Conservation (phyloP, 169 alveolate species). For the Babesia gibsoni region DNA sequence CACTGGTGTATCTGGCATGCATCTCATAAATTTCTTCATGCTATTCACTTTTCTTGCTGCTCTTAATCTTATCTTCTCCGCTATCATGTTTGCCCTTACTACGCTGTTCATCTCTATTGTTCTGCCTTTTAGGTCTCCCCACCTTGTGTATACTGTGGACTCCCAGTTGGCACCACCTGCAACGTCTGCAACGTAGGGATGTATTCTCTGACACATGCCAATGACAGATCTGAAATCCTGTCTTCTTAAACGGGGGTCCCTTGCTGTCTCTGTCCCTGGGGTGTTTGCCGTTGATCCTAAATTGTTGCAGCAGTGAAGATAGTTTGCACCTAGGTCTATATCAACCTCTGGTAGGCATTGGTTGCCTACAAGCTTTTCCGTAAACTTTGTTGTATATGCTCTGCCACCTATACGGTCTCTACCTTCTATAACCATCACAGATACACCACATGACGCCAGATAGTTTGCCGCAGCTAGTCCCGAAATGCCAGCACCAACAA, state of each 20-base stretch:
- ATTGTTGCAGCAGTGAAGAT: slow-evolving; percentile 70
- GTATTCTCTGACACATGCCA: slow-evolving; percentile 50
- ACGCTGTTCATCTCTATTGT: slow-evolving; percentile 54
- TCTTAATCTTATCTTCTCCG: slow-evolving; percentile 67
- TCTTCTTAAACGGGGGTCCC: slow-evolving; percentile 66
- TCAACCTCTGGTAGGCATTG: slow-evolving; percentile 46
- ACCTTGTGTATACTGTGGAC: slow-evolving; percentile 69
- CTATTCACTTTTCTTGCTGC: slow-evolving; percentile 62
- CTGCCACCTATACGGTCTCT: slow-evolving; percentile 76
- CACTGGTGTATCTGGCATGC: neutral
- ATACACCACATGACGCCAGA: slow-evolving; percentile 60
- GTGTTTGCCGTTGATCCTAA: neutral
- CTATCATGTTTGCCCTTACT: slow-evolving; percentile 66
- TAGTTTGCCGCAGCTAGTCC: slow-evolving; percentile 75
- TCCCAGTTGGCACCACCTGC: slow-evolving; percentile 78
- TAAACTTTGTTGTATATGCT: slow-evolving; percentile 64
- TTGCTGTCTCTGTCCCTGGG: slow-evolving; percentile 16
- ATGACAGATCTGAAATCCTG: slow-evolving; percentile 60
- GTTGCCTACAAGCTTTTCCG: neutral
- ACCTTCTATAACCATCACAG: slow-evolving; percentile 66
- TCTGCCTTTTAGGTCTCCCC: slow-evolving; percentile 68
- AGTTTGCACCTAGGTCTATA: slow-evolving; percentile 74
- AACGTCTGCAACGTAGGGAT: slow-evolving; percentile 67
- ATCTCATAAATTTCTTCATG: slow-evolving; percentile 27
- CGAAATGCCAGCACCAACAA: slow-evolving; percentile 74